phyloP scores from a whole-genome alignment of 148 eudicot genomes.

The Arctostaphylos glauca region DNA sequence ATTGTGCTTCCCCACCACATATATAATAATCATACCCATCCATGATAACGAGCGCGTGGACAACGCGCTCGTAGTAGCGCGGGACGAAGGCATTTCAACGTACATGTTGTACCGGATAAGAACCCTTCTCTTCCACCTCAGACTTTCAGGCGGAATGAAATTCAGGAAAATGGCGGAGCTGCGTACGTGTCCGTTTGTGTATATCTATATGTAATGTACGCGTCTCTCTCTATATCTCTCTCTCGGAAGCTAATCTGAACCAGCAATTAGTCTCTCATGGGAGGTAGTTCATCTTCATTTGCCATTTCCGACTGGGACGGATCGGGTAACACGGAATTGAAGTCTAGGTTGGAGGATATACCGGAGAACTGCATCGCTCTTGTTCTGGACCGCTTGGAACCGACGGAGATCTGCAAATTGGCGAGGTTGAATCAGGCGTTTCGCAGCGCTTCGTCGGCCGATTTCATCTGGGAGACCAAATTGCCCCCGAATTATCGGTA shows the following conservation, averaged over 20 bases:
- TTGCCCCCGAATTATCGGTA: conserved; percentile 60
- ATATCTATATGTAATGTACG: too few species aligned
- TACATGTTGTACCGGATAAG: conserved; percentile 8
- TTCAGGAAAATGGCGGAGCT: neutral
- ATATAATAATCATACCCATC: neutral
- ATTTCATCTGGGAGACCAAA: conserved; percentile 79
- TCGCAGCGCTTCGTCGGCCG: conserved; percentile 74
- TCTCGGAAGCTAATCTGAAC: neutral
- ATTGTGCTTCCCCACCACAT: neutral
- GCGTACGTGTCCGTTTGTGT: neutral
- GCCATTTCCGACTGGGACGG: conserved; percentile 11
- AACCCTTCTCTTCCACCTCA: conserved; percentile 8
- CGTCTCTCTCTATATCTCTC: neutral
- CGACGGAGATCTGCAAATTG: conserved; percentile 74
- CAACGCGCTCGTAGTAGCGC: neutral
- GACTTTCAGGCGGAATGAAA: neutral
- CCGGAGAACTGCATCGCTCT: conserved; percentile 82
- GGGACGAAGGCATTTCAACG: neutral
- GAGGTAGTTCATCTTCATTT: conserved; percentile 20
- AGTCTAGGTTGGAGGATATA: conserved; percentile 59
- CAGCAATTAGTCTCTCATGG: conserved; percentile 17
- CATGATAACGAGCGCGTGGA: neutral
- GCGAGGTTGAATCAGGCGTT: conserved; percentile 71
- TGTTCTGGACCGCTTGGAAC: conserved; percentile 61
- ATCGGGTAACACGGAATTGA: neutral